phyloP scores from a whole-genome alignment of 352 stramenopile species.

The Pythium rishiriense region DNA sequence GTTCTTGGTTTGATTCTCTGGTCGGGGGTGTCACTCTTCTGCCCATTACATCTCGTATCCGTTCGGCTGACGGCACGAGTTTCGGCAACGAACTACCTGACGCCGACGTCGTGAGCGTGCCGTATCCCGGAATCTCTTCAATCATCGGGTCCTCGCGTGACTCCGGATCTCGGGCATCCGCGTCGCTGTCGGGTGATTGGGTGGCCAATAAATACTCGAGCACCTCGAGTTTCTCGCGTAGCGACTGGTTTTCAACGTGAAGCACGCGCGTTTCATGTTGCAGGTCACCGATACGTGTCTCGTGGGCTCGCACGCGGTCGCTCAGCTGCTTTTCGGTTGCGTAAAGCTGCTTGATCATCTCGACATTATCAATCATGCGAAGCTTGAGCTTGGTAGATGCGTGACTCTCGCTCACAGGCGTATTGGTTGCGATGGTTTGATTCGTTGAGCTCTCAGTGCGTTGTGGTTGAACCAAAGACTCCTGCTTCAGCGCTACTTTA shows the following conservation, averaged over 20 bases:
- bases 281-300: conserved; percentile 29
- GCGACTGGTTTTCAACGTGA: conserved; percentile 54
- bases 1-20: conserved; percentile 13
- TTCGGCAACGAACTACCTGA: conserved; percentile 13
- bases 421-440: background rate
- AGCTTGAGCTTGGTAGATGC: conserved; percentile 39
- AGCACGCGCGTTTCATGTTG: conserved; percentile 43
- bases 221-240: conserved; percentile 59
- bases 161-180: background rate
- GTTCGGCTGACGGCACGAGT: conserved; percentile 19
- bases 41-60: conserved; percentile 26
- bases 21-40: background rate
- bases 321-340: conserved; percentile 45
- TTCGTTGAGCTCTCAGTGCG: background rate
- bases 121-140: conserved; percentile 43
- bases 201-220: conserved; percentile 48
- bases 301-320: conserved; percentile 25
- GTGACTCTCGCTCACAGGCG: conserved; percentile 1
- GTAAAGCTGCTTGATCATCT: conserved; percentile 58
- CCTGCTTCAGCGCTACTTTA: background rate
- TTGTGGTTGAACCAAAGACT: background rate
- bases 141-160: conserved; percentile 10
- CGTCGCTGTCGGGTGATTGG: conserved; percentile 4
- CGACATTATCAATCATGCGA: conserved; percentile 59
- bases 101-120: conserved; percentile 18